phyloP scores from a whole-genome alignment of 352 stramenopile genomes.

The Pythium aquatile region DNA sequence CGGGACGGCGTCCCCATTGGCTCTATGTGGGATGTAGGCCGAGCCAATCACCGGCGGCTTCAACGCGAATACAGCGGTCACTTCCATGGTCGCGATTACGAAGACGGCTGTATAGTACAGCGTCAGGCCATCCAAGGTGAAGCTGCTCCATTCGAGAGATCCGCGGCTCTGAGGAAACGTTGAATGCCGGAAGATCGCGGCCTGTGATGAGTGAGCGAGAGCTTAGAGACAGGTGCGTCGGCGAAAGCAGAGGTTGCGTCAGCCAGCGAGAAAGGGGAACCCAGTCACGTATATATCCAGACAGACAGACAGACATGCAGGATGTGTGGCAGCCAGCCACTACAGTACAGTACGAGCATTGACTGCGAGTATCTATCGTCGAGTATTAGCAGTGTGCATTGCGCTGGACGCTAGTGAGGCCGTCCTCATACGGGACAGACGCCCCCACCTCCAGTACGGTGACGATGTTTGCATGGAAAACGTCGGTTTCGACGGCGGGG shows the following conservation, averaged over 20 bases:
- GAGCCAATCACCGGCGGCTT: background rate
- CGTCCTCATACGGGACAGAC: too few relatives aligned
- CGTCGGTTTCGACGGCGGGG: background rate
- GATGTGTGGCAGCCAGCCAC: too few relatives aligned
- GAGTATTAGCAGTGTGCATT: too few relatives aligned
- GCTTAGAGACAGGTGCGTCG: background rate
- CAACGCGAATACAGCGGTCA: background rate
- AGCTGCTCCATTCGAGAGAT: background rate
- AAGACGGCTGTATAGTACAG: background rate
- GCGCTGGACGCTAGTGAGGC: too few relatives aligned
- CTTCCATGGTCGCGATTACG: background rate
- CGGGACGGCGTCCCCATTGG: background rate
- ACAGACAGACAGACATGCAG: too few relatives aligned
- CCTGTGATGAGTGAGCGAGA: background rate
- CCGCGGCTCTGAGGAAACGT: too few relatives aligned
- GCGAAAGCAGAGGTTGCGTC: background rate
- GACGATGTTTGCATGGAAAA: background rate
- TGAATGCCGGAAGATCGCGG: too few relatives aligned
- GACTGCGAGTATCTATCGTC: too few relatives aligned
- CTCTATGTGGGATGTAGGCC: background rate
- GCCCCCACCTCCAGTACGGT: too few relatives aligned
- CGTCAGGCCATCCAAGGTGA: background rate
- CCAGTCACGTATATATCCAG: too few relatives aligned
- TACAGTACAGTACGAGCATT: too few relatives aligned
- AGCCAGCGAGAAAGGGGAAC: background rate